phyloP scores from a whole-genome alignment of 345 rosid genomes.

The Sisymbrium irio region DNA sequence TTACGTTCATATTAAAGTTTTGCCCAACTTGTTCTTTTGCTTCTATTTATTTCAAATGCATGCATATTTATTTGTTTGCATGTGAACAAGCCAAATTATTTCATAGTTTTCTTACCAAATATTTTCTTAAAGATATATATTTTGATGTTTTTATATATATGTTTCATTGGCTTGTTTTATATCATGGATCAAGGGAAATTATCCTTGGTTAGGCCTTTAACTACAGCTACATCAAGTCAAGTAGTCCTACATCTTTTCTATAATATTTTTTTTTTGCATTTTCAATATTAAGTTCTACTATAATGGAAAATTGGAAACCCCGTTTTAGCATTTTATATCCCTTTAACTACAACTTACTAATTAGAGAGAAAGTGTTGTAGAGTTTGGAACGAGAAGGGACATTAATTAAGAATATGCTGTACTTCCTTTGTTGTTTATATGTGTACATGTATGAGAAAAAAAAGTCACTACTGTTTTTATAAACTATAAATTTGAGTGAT shows the following conservation, averaged over 20 bases:
- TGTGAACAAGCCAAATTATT: conserved; percentile 25
- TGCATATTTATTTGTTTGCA: conserved; percentile 6
- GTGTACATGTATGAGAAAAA: background rate
- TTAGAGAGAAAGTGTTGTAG: background rate
- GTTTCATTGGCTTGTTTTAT: background rate
- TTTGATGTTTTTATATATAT: background rate
- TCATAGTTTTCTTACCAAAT: background rate
- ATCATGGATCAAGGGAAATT: background rate
- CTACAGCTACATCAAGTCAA: background rate
- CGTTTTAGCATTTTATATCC: background rate
- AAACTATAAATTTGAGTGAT: background rate
- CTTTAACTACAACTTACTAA: background rate
- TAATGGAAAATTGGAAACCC: background rate
- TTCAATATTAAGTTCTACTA: background rate
- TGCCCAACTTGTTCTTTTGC: conserved; percentile 29
- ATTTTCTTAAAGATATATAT: background rate
- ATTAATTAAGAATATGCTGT: background rate
- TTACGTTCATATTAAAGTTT: conserved; percentile 15
- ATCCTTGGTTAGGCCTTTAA: background rate
- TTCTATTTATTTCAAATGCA: conserved; percentile 24
- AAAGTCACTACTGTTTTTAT: background rate
- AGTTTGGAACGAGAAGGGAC: background rate
- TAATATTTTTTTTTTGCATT: background rate
- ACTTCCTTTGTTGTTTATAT: too few species aligned
- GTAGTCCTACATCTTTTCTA: background rate